Percentiles rank a stretch among this genome's conserved stretches.
These are phyloP conservation scores for Suillus plorans DNA, from an alignment of 768 basidiomycete genomes.

Conservation along the genomic window DNA sequence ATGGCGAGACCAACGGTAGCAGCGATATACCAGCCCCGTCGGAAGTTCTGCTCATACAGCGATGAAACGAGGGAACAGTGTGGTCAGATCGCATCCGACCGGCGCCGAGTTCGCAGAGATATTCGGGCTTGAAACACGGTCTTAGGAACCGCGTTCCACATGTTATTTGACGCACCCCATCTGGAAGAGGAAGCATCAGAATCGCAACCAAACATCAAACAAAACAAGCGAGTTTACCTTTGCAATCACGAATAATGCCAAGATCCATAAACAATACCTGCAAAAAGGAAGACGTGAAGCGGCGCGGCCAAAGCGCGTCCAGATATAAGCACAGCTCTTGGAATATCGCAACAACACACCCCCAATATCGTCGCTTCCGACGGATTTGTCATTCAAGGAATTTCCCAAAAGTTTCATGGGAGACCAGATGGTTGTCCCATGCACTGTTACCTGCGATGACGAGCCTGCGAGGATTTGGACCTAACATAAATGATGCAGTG, in stretches of 20 bases:
- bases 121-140: conserved; percentile 53
- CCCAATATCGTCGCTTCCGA: conserved; percentile 68
- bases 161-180: conserved; percentile 26
- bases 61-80: conserved; percentile 74
- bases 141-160: neutral
- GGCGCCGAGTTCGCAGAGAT: conserved; percentile 83
- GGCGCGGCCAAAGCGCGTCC: conserved; percentile 5
- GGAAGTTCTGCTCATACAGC: conserved; percentile 57
- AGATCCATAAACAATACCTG: conserved; percentile 70
- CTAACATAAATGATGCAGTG: conserved; percentile 72
- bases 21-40: conserved; percentile 81
- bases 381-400: conserved; percentile 64
- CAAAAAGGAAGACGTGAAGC: neutral
- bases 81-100: conserved; percentile 81
- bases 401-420: conserved; percentile 68
- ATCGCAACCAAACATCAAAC: conserved; percentile 1
- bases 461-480: conserved; percentile 82
- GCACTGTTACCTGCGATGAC: conserved; percentile 66
- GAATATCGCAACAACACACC: conserved; percentile 31
- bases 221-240: conserved; percentile 40
- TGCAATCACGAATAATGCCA: conserved; percentile 76
- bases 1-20: conserved; percentile 75
- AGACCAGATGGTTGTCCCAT: conserved; percentile 77
- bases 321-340: conserved; percentile 9
- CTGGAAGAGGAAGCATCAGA: conserved; percentile 15